Percentiles rank a stretch among this genome's conserved stretches.
phyloP scores from a whole-genome alignment of 257 asterid genomes.

The Solanum piurae region DNA sequence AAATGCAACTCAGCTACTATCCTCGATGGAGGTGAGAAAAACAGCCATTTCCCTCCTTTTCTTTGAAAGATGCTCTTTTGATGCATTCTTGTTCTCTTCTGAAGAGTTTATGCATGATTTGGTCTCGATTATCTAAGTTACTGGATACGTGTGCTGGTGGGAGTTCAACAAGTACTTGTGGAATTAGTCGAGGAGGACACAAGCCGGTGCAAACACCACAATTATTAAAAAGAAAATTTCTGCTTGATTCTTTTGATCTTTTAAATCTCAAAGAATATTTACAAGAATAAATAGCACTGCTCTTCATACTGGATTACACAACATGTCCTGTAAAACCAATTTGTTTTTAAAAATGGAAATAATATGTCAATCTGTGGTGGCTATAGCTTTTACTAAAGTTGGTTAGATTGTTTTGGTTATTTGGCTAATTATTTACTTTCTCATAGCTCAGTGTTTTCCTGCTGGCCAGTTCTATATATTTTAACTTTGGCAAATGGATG shows the following conservation, averaged over 20 bases:
- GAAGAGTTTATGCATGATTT: background rate
- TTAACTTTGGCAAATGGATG: background rate
- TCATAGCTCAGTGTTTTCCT: background rate
- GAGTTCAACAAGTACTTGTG: background rate
- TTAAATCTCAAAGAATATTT: background rate
- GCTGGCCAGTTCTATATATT: background rate
- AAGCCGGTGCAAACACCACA: background rate
- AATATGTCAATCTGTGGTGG: background rate
- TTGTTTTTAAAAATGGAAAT: background rate
- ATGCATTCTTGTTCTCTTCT: background rate
- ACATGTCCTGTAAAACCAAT: background rate
- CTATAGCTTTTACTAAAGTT: background rate
- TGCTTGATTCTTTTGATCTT: background rate
- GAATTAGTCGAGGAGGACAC: background rate
- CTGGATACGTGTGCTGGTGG: background rate
- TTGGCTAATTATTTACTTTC: background rate
- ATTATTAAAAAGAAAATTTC: background rate
- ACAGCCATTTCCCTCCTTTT: background rate
- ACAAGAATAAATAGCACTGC: background rate
- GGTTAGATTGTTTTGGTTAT: background rate
- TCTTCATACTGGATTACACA: background rate
- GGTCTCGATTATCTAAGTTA: background rate
- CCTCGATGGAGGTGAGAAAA: constrained; percentile 57
- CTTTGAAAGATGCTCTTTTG: background rate
- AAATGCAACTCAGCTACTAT: constrained; percentile 40